These are phyloP conservation scores for Pistacia vera DNA, from an alignment of 345 rosid species.

Conservation along the genomic window DNA sequence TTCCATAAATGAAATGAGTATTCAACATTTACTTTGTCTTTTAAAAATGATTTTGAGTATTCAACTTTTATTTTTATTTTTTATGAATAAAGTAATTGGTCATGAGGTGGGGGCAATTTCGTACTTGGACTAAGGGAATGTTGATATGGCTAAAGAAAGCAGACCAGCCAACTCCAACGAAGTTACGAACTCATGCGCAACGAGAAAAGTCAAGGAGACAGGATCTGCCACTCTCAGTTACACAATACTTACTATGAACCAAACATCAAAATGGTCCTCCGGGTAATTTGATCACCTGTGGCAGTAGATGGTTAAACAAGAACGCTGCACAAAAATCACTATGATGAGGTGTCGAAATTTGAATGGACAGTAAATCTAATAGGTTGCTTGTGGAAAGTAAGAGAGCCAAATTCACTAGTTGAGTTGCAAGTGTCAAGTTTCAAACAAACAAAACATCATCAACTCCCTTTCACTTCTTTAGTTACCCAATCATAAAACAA, in stretches of 20 bases:
- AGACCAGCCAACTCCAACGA: background rate
- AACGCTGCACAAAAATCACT: background rate
- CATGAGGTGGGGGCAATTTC: background rate
- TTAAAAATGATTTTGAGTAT: too few species aligned
- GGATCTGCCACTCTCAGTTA: constrained; percentile 13
- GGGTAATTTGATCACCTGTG: background rate
- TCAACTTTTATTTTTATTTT: too few species aligned
- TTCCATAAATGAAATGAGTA: too few species aligned
- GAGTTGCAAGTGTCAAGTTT: constrained; percentile 55
- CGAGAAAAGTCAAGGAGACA: constrained; percentile 7
- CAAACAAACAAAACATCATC: constrained; percentile 18
- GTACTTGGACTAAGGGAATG: background rate
- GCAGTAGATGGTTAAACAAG: background rate
- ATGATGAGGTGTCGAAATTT: constrained; percentile 3
- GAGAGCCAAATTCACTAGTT: constrained; percentile 42
- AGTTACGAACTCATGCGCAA: background rate
- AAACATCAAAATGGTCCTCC: background rate
- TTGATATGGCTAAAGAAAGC: background rate
- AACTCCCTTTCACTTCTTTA: constrained; percentile 12
- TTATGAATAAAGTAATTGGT: background rate
- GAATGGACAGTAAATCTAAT: background rate
- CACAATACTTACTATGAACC: constrained; percentile 12
- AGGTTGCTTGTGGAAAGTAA: background rate
- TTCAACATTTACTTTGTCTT: background rate
- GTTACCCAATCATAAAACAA: constrained; percentile 11